Conservation (phyloP, 2,329 filamentous ascomycete species). For the Chalaropsis thielavioides region DNA sequence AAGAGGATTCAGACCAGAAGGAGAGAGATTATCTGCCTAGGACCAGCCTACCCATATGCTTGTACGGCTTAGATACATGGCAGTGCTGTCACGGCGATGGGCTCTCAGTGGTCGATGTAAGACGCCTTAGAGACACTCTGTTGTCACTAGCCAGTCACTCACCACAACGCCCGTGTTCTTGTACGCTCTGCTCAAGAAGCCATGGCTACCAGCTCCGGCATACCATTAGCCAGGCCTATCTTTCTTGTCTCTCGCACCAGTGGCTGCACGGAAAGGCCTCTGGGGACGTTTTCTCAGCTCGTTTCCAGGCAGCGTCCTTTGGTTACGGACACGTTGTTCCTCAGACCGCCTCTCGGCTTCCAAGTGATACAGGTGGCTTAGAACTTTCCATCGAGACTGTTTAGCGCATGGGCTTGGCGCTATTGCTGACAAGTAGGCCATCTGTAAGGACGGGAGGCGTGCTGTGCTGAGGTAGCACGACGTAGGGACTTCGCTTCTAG, state of each 20-base stretch:
- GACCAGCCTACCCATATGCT: background rate
- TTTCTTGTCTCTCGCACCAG: background rate
- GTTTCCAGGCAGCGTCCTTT: background rate
- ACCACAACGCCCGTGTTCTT: background rate
- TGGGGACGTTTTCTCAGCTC: background rate
- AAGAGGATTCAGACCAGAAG: background rate
- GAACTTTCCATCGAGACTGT: background rate
- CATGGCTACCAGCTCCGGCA: background rate
- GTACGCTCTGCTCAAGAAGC: background rate
- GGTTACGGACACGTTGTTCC: background rate
- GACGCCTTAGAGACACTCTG: too few relatives aligned
- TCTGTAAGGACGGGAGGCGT: background rate
- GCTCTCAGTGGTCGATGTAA: too few relatives aligned
- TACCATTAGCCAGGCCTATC: background rate
- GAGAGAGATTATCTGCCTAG: background rate
- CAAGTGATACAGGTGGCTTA: background rate
- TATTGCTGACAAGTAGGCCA: background rate
- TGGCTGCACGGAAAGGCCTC: constrained; percentile 3
- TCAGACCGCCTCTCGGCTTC: constrained; percentile 3
- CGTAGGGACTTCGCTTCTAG: background rate
- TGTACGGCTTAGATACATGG: background rate
- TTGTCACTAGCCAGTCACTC: background rate
- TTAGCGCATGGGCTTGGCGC: background rate
- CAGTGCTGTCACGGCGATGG: too few relatives aligned
- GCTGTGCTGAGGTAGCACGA: background rate